phyloP scores from a whole-genome alignment of 495 filamentous ascomycete genomes.

The Aspergillus homomorphus region DNA sequence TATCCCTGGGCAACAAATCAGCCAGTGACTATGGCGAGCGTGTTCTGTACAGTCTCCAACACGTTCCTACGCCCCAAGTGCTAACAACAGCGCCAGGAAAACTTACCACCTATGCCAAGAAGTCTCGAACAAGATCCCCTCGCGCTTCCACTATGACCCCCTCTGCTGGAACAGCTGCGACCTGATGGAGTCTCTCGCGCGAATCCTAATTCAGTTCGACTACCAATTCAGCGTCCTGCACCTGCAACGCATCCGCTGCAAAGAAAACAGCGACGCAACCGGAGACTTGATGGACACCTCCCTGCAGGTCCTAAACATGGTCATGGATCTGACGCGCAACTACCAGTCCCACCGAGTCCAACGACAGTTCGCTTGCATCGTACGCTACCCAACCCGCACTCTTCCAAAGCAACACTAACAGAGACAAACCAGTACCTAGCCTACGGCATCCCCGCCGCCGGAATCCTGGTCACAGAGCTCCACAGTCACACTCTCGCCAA shows the following conservation, averaged over 20 bases:
- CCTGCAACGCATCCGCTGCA: slow-evolving; percentile 46
- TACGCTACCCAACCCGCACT: background rate
- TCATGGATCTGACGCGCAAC: slow-evolving; percentile 26
- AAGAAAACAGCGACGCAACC: slow-evolving; percentile 34
- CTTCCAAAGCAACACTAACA: background rate
- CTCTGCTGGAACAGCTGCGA: slow-evolving; percentile 16
- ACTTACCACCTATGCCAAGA: slow-evolving; percentile 5
- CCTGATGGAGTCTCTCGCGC: background rate
- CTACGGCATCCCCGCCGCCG: slow-evolving; percentile 14
- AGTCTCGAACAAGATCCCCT: slow-evolving; percentile 14
- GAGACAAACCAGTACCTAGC: background rate
- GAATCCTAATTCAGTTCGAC: slow-evolving; percentile 28
- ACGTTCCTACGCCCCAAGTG: background rate
- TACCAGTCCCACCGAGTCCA: slow-evolving; percentile 5
- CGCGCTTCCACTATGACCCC: slow-evolving; percentile 24
- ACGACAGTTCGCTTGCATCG: slow-evolving; percentile 12
- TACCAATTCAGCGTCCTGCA: slow-evolving; percentile 48
- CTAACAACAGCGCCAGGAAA: background rate
- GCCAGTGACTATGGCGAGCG: background rate
- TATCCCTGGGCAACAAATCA: slow-evolving; percentile 37
- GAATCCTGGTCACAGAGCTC: slow-evolving; percentile 15
- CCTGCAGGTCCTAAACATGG: slow-evolving; percentile 38
- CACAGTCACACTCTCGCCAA: slow-evolving; percentile 9
- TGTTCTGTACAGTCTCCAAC: background rate
- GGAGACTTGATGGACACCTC: slow-evolving; percentile 42